A percentile compares a stretch with the other conserved stretches of the same genome.
Evolutionary conservation across 2,329 filamentous ascomycete species (phyloP).

Genomic region (Talaromyces amestolkiae): DNA sequence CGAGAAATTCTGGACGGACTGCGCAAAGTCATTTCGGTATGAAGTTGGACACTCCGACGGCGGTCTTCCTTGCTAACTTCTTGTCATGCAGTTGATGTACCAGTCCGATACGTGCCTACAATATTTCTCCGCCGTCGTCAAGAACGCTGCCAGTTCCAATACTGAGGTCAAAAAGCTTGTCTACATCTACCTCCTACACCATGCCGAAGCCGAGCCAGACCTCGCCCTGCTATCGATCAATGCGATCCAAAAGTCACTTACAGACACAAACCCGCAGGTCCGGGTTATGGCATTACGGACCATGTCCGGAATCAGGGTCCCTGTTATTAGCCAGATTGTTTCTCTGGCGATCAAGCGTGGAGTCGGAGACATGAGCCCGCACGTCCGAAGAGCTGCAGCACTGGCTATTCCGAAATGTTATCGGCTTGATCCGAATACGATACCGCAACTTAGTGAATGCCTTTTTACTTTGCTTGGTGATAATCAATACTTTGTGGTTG

Average conservation of each 20-base stretch:
- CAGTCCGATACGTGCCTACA: constrained; percentile 80
- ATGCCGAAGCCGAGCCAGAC: constrained; percentile 94
- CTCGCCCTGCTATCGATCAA: constrained; percentile 95
- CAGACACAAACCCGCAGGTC: constrained; percentile 85
- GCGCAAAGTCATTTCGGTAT: constrained; percentile 80
- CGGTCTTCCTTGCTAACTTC: not conserved
- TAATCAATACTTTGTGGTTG: constrained; percentile 94
- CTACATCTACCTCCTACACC: constrained; percentile 95
- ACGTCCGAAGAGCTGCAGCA: constrained; percentile 88
- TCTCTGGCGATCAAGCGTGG: constrained; percentile 94
- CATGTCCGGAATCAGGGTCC: constrained; percentile 96
- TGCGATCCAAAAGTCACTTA: constrained; percentile 96
- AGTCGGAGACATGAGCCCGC: constrained; percentile 86
- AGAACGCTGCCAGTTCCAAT: constrained; percentile 92
- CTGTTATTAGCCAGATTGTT: constrained; percentile 96
- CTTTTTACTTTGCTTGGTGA: constrained; percentile 76
- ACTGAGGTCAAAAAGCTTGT: constrained; percentile 97
- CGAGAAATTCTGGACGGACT: constrained; percentile 89
- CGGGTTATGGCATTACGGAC: constrained; percentile 89
- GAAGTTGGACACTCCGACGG: constrained; percentile 15
- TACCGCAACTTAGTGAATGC: constrained; percentile 82
- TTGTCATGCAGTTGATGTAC: constrained; percentile 78
- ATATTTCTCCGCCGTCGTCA: constrained; percentile 97
- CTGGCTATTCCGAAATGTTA: constrained; percentile 96
- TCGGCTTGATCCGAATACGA: constrained; percentile 77